Evolutionary conservation across 495 filamentous ascomycete genomes (phyloP).

Genomic region (Patellaria atrata): DNA sequence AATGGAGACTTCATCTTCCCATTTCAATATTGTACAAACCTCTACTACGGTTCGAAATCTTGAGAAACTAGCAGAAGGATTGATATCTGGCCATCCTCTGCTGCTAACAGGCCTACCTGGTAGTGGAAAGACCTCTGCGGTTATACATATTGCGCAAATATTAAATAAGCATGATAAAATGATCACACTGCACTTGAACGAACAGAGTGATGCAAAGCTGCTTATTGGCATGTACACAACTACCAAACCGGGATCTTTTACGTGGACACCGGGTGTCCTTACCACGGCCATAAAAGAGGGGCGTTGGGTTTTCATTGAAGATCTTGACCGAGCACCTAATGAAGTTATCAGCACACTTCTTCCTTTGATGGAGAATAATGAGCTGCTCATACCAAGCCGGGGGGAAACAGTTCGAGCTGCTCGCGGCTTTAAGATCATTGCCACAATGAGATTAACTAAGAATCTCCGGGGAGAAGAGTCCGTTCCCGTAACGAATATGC

Average conservation of each 20-base stretch:
- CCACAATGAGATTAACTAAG: slow-evolving; percentile 66
- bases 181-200: slow-evolving; percentile 88
- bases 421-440: slow-evolving; percentile 75
- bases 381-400: slow-evolving; percentile 72
- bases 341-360: slow-evolving; percentile 85
- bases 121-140: slow-evolving; percentile 74
- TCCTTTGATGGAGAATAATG: slow-evolving; percentile 75
- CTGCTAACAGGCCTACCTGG: slow-evolving; percentile 73
- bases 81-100: slow-evolving; percentile 53
- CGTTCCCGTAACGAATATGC: slow-evolving; percentile 38
- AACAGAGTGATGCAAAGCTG: slow-evolving; percentile 93
- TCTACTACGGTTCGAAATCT: slow-evolving; percentile 57
- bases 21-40: slow-evolving; percentile 47
- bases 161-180: slow-evolving; percentile 60
- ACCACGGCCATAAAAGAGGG: slow-evolving; percentile 89
- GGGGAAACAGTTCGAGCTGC: slow-evolving; percentile 74
- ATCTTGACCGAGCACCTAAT: slow-evolving; percentile 88
- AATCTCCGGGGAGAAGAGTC: slow-evolving; percentile 57
- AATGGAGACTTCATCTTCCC: slow-evolving; percentile 7
- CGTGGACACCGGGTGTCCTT: slow-evolving; percentile 85
- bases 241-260: slow-evolving; percentile 71
- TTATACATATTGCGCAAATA: slow-evolving; percentile 66
- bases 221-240: slow-evolving; percentile 87
- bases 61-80: slow-evolving; percentile 44
- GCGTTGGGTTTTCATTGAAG: slow-evolving; percentile 91